Conservation (phyloP, 2,329 filamentous ascomycete species). For the Xylariaceae sp. region DNA sequence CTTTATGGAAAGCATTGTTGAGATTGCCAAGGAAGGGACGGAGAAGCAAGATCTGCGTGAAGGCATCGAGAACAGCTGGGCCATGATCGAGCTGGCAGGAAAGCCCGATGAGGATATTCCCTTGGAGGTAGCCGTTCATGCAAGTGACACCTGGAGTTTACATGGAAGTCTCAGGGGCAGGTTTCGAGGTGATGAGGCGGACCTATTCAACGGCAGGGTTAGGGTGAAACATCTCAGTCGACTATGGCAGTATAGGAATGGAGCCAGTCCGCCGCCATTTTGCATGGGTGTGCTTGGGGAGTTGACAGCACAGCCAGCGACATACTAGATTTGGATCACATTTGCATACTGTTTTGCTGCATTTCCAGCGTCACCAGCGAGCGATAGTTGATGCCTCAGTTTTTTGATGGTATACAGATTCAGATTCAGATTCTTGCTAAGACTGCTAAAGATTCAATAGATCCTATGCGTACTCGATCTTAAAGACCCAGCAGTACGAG, state of each 20-base stretch:
- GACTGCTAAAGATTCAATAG: not conserved
- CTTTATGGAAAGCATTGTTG: conserved; percentile 57
- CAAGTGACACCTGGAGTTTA: conserved; percentile 33
- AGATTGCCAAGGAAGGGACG: conserved; percentile 40
- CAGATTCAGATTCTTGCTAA: not conserved
- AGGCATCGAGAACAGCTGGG: conserved; percentile 44
- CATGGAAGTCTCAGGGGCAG: conserved; percentile 34
- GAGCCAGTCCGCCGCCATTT: conserved; percentile 44
- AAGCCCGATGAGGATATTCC: conserved; percentile 17
- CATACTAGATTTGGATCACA: not conserved
- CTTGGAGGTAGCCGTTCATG: conserved; percentile 36
- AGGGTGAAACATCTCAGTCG: conserved; percentile 57
- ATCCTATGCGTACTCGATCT: conserved; percentile 24
- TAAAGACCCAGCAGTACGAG: conserved; percentile 28
- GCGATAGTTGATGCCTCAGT: not conserved
- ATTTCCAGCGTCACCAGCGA: not conserved
- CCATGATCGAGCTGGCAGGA: conserved; percentile 32
- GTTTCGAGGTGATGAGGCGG: conserved; percentile 23
- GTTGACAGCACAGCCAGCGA: conserved; percentile 11
- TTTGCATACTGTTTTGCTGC: not conserved
- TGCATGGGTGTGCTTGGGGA: conserved; percentile 36
- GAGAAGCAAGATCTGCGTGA: conserved; percentile 42
- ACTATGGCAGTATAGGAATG: conserved; percentile 59
- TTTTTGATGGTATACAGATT: not conserved
- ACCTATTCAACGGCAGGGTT: conserved; percentile 35